A percentile compares a stretch with the other conserved stretches of the same genome.
phyloP scores from a whole-genome alignment of 345 rosid genomes.

The Ricinus communis region DNA sequence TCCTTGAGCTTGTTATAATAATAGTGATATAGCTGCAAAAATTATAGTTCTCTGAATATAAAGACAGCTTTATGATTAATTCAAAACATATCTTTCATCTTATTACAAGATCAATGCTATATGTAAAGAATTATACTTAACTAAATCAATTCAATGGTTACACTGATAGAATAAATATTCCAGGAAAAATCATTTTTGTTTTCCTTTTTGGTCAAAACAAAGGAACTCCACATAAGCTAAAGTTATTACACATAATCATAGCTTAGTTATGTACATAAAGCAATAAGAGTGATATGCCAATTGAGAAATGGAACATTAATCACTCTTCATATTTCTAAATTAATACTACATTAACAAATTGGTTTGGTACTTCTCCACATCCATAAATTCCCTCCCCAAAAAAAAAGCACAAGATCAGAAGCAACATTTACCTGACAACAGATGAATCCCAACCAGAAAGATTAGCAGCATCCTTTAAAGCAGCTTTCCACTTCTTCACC shows the following conservation, averaged over 20 bases:
- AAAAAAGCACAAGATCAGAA: no score
- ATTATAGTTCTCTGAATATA: neutral
- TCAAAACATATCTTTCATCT: neutral
- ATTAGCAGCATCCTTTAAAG: slow-evolving; percentile 6
- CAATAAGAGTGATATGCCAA: no score
- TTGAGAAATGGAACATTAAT: no score
- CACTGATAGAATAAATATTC: no score
- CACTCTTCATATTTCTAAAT: no score
- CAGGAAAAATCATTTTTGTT: no score
- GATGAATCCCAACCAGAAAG: slow-evolving; percentile 11
- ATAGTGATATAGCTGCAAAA: neutral
- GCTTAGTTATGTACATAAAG: no score
- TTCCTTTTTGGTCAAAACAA: neutral
- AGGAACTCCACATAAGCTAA: neutral
- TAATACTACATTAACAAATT: no score
- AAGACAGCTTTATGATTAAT: neutral
- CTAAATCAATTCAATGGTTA: neutral
- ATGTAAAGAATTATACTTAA: neutral
- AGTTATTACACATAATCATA: neutral
- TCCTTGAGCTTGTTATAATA: no score
- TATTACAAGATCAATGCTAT: no score
- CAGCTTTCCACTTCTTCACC: slow-evolving; percentile 11
- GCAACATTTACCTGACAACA: neutral
- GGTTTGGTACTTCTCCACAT: no score
- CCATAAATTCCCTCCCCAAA: no score